phyloP scores from a whole-genome alignment of 768 basidiomycete species.

The Holtermannia corniformis region DNA sequence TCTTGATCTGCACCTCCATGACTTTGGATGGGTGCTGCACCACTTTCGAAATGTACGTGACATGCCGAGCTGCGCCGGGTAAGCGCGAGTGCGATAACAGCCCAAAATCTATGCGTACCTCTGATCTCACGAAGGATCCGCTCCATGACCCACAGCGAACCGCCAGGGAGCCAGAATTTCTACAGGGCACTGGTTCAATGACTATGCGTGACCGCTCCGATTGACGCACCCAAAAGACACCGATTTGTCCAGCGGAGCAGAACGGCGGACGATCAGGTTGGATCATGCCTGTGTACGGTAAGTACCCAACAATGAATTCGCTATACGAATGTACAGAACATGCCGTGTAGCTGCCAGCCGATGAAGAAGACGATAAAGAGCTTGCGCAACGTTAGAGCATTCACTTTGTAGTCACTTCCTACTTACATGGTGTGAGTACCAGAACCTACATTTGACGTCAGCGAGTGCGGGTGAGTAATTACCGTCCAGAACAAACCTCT shows the following conservation, averaged over 20 bases:
- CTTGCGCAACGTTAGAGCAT: constrained; percentile 58
- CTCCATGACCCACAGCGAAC: constrained; percentile 69
- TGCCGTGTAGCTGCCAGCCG: constrained; percentile 87
- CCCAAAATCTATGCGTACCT: constrained; percentile 8
- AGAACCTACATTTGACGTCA: constrained; percentile 14
- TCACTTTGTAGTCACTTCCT: neutral
- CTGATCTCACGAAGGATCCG: constrained; percentile 86
- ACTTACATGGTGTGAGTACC: constrained; percentile 35
- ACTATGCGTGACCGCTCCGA: neutral
- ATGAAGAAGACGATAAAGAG: constrained; percentile 89
- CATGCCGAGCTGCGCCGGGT: constrained; percentile 55
- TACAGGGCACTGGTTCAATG: constrained; percentile 11
- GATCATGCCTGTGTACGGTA: constrained; percentile 31
- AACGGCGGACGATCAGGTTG: constrained; percentile 76
- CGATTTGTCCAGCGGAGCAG: constrained; percentile 74
- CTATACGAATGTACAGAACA: constrained; percentile 62
- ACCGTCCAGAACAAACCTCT: constrained; percentile 45
- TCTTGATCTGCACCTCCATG: constrained; percentile 94
- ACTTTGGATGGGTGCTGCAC: constrained; percentile 92
- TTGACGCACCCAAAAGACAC: constrained; percentile 82
- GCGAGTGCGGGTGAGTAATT: neutral
- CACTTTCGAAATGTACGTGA: constrained; percentile 76
- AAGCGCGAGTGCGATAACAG: neutral
- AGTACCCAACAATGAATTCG: too few species aligned
- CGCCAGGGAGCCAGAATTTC: constrained; percentile 40